A percentile compares a stretch with the other conserved stretches of the same genome.
Conservation (phyloP, 768 basidiomycete genomes). For the Pleurotus giganteus region DNA sequence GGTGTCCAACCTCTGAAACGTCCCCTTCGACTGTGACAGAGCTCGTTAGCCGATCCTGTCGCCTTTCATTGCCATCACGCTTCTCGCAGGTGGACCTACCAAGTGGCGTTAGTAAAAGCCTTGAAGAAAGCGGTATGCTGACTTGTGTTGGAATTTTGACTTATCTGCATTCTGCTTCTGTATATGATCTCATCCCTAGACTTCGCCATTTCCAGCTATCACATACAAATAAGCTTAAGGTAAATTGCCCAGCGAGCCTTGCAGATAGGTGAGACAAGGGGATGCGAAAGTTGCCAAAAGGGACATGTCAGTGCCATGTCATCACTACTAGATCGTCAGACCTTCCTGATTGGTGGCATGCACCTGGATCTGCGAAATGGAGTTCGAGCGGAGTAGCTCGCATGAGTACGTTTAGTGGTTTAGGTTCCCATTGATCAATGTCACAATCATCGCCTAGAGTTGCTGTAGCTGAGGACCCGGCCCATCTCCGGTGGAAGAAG, state of each 20-base stretch:
- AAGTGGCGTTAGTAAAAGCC: background rate
- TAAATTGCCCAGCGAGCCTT: slow-evolving; percentile 72
- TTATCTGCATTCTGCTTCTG: slow-evolving; percentile 51
- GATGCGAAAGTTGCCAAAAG: slow-evolving; percentile 57
- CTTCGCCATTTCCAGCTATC: slow-evolving; percentile 70
- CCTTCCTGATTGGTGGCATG: slow-evolving; percentile 73
- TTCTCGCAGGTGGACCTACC: slow-evolving; percentile 73
- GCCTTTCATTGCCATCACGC: slow-evolving; percentile 74
- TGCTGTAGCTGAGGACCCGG: too few relatives aligned
- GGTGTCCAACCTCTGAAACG: too few relatives aligned
- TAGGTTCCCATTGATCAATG: slow-evolving; percentile 45
- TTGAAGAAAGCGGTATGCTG: background rate
- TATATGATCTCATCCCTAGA: slow-evolving; percentile 81
- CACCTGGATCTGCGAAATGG: slow-evolving; percentile 69
- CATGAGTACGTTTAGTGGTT: slow-evolving; percentile 57
- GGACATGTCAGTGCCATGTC: background rate
- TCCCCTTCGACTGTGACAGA: too few relatives aligned
- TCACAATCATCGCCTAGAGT: slow-evolving; percentile 19
- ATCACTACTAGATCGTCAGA: background rate
- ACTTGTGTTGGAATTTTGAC: slow-evolving; percentile 54
- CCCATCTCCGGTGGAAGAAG: slow-evolving; percentile 27
- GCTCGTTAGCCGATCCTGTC: too few relatives aligned
- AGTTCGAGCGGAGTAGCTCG: slow-evolving; percentile 44
- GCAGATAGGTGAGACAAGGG: slow-evolving; percentile 72
- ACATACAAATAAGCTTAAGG: slow-evolving; percentile 79